These are phyloP conservation scores for Fusarium neocosmosporiellum DNA, from an alignment of 2,329 filamentous ascomycete genomes.

Conservation along the genomic window DNA sequence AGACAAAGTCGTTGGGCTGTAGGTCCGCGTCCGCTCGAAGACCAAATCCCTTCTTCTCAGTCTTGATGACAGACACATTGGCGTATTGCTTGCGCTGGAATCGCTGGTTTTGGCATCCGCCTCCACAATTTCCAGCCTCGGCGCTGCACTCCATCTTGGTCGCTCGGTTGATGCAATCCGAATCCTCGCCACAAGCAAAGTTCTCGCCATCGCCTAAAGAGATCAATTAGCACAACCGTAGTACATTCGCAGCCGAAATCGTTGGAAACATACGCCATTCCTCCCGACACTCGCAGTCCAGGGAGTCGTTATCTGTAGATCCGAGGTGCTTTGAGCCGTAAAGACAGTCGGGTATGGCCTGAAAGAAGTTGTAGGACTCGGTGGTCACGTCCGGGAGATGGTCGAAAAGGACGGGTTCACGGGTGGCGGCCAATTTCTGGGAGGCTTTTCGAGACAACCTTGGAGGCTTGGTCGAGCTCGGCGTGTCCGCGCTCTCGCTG, in stretches of 20 bases:
- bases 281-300: constrained; percentile 95
- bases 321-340: constrained; percentile 95
- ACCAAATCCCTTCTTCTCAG: constrained; percentile 96
- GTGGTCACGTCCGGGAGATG: constrained; percentile 82
- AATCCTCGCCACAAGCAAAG: constrained; percentile 92
- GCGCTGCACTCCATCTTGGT: constrained; percentile 96
- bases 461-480: constrained; percentile 66
- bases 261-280: constrained; percentile 83
- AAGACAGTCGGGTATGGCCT: constrained; percentile 84
- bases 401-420: constrained; percentile 74
- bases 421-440: constrained; percentile 71
- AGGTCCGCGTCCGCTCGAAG: constrained; percentile 84
- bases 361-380: constrained; percentile 81
- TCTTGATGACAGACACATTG: constrained; percentile 93
- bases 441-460: constrained; percentile 80
- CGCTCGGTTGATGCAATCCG: constrained; percentile 97
- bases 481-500: constrained; percentile 60
- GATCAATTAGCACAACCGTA: constrained; percentile 21
- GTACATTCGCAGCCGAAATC: neutral
- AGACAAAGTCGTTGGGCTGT: constrained; percentile 89
- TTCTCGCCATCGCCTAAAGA: constrained; percentile 72
- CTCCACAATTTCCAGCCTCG: constrained; percentile 84
- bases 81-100: constrained; percentile 93
- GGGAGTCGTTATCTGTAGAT: constrained; percentile 85
- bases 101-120: constrained; percentile 91